Conservation (phyloP, 148 eudicot genomes). For the Chenopodium album region DNA sequence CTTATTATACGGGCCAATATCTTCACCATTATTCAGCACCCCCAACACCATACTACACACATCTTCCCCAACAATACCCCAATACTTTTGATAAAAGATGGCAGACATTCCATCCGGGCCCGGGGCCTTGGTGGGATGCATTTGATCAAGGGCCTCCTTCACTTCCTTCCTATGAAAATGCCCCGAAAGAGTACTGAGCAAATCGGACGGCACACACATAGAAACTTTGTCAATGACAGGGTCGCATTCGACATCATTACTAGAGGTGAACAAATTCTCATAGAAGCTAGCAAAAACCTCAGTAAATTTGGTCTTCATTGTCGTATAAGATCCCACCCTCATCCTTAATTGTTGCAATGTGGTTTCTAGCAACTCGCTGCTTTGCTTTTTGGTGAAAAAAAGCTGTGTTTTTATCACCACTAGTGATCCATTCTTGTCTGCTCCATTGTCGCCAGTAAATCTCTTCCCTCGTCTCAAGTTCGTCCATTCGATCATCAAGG, state of each 20-base stretch:
- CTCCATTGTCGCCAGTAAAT: neutral
- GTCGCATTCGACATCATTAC: neutral
- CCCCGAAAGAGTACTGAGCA: neutral
- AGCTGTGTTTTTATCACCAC: neutral
- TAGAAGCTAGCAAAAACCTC: too few relatives aligned
- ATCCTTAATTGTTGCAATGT: too few relatives aligned
- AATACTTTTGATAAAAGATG: neutral
- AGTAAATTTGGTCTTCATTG: too few relatives aligned
- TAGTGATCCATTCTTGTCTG: neutral
- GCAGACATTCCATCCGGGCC: neutral
- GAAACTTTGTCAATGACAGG: neutral
- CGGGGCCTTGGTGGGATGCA: neutral
- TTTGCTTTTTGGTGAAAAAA: too few relatives aligned
- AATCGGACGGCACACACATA: too few relatives aligned
- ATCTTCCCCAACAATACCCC: neutral
- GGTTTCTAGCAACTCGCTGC: too few relatives aligned
- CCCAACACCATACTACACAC: neutral
- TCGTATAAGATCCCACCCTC: too few relatives aligned
- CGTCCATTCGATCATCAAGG: neutral
- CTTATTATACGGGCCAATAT: neutral
- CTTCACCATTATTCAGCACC: neutral
- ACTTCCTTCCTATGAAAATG: neutral
- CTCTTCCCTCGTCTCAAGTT: neutral
- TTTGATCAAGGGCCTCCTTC: neutral
- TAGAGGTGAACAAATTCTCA: too few relatives aligned